Conservation (phyloP, 2,329 filamentous ascomycete genomes). For the Sporothrix variecibatus region DNA sequence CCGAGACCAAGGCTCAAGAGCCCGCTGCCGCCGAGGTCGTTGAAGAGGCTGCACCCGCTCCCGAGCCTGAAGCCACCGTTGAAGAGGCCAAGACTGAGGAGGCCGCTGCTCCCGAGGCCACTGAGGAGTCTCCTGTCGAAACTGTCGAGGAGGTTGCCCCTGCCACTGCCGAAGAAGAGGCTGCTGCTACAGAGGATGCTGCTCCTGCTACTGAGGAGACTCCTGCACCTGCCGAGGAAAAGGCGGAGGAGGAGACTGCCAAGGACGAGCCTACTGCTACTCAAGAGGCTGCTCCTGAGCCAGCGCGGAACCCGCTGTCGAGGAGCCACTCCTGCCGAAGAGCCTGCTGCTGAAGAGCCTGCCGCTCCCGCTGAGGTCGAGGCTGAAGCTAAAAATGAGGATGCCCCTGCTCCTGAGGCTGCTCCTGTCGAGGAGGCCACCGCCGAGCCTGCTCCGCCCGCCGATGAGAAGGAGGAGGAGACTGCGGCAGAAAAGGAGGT, state of each 20-base stretch:
- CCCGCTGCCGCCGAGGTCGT: background rate
- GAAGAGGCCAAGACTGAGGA: background rate
- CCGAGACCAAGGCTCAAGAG: background rate
- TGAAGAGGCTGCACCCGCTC: background rate
- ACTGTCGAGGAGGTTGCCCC: background rate
- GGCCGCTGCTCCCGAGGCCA: background rate
- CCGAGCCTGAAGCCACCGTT: background rate
- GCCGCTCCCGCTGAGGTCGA: background rate
- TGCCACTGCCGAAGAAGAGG: background rate
- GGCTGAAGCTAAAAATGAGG: background rate
- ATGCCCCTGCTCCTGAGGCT: background rate
- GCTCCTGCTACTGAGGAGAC: background rate
- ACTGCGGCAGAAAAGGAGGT: background rate
- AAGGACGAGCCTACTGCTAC: background rate
- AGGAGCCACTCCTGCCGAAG: background rate
- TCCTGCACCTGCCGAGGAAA: background rate
- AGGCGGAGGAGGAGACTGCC: background rate
- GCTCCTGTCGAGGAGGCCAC: background rate
- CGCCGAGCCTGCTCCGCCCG: background rate
- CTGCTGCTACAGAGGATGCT: background rate
- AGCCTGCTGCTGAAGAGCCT: background rate
- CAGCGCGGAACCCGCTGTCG: background rate
- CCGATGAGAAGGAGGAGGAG: background rate
- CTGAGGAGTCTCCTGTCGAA: background rate
- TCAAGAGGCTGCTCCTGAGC: background rate